These are phyloP conservation scores for Colletotrichum aenigma DNA, from an alignment of 2,329 filamentous ascomycete species.

Conservation along the genomic window DNA sequence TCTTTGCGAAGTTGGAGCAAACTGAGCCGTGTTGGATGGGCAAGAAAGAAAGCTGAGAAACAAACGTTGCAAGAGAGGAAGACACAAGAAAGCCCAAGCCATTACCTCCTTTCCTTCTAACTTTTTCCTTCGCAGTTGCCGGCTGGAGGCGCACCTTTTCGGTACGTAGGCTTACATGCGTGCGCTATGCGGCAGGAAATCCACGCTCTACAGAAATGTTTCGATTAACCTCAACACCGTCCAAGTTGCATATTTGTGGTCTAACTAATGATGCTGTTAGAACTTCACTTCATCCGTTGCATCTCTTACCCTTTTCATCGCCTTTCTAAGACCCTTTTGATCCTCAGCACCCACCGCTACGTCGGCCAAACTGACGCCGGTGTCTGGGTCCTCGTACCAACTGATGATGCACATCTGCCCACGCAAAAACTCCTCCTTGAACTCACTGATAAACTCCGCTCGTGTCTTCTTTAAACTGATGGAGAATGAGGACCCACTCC, in stretches of 20 bases:
- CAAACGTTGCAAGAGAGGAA: no score
- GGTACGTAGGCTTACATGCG: neutral
- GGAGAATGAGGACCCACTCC: slow-evolving; percentile 32
- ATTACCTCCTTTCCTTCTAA: no score
- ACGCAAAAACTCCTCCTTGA: slow-evolving; percentile 25
- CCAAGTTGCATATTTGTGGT: neutral
- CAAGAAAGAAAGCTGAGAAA: neutral
- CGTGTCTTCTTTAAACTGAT: slow-evolving; percentile 25
- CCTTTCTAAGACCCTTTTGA: slow-evolving; percentile 21
- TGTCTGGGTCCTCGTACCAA: slow-evolving; percentile 35
- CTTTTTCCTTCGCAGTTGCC: no score
- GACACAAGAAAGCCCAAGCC: no score
- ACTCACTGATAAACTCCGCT: slow-evolving; percentile 28
- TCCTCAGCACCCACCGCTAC: slow-evolving; percentile 33
- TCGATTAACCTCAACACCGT: neutral
- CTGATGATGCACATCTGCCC: slow-evolving; percentile 33
- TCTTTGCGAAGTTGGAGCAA: neutral
- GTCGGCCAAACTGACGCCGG: slow-evolving; percentile 29
- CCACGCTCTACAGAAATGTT: neutral
- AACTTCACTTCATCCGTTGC: slow-evolving; percentile 32
- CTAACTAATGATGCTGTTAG: slow-evolving; percentile 7
- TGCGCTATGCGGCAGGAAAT: neutral
- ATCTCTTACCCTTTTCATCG: slow-evolving; percentile 28
- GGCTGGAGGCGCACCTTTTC: neutral
- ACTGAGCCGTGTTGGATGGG: neutral